These are phyloP conservation scores for Hordeum pubiflorum DNA, from an alignment of 202 grass and related monocot species.

Conservation along the genomic window DNA sequence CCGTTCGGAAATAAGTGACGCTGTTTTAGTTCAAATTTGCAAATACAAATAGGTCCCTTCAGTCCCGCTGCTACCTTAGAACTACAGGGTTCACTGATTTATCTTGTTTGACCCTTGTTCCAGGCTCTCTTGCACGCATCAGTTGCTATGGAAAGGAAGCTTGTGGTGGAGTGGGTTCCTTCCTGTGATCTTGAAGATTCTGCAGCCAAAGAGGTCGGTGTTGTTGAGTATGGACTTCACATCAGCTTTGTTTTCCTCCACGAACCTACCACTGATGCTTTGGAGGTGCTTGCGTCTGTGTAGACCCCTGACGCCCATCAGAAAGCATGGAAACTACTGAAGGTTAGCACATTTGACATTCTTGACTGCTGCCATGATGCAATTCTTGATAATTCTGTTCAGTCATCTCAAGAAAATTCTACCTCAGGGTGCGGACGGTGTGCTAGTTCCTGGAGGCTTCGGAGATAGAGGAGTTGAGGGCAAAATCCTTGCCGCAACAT, in stretches of 20 bases:
- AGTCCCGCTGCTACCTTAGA: background rate
- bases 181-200: slow-evolving; percentile 87
- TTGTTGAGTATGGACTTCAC: slow-evolving; percentile 13
- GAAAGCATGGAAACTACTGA: slow-evolving; percentile 79
- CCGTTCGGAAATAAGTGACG: too few species aligned
- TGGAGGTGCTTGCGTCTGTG: slow-evolving; percentile 28
- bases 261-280: slow-evolving; percentile 19
- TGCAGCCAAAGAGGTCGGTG: slow-evolving; percentile 59
- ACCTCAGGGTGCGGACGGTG: slow-evolving; percentile 69
- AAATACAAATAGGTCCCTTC: background rate
- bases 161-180: slow-evolving; percentile 82
- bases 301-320: slow-evolving; percentile 63
- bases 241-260: slow-evolving; percentile 15
- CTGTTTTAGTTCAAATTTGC: background rate
- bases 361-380: background rate
- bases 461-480: slow-evolving; percentile 87
- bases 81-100: slow-evolving; percentile 16
- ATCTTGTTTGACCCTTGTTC: slow-evolving; percentile 16
- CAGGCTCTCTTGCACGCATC: slow-evolving; percentile 97
- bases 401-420: slow-evolving; percentile 21
- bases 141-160: slow-evolving; percentile 69
- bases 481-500: slow-evolving; percentile 95
- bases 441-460: slow-evolving; percentile 95
- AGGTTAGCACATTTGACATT: slow-evolving; percentile 41
- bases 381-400: slow-evolving; percentile 1